Evolutionary conservation across 2,329 filamentous ascomycete genomes (phyloP), one percentile per base, ranked within the genome.

Genomic region (Epichloe baconii): DNA sequence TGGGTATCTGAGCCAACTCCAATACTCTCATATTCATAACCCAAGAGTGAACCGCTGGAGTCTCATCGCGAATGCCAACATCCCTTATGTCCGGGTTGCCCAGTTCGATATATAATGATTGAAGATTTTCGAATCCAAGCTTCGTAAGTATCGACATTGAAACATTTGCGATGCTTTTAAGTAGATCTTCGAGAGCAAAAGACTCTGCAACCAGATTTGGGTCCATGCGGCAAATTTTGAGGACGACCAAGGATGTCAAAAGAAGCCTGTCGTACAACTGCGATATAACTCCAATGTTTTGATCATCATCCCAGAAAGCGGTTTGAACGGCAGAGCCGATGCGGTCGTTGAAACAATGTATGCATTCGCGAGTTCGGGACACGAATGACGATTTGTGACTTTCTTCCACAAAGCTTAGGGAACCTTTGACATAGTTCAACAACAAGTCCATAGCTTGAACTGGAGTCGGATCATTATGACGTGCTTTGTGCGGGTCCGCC

Each of bases 21-120:
- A 84, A 61, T 0, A 75, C 64, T 46, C 76, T 74, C 58, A 83
- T 78, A 4, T 79, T 54, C 21, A 78, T 66, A 2, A 81, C 73
- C 82, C 82, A 86, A 10, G 75, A 73, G 51, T 79, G 72, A 8
- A 75, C 58, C 2, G 62, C 55, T 14, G 66, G 61, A n/a, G 69
- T 62, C 35, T 77, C 71, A 15, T 68, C 62, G 31, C 69, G 71
- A 36, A 84, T 71, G 0, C 79, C 80, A 45, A 67, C 68, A 54
- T 79, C 76, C 41, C 77, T 68, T 38, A 66, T 64, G 1, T 68
- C 62, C 3, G 67, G 59, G 3, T 63, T 69, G 50, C 75, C 73
- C 3, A 81, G 65, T 37, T 73, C 65, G 36, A 68, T 64, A 52
- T 80, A 83, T 0, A 74, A 58, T 15, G 64, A 61, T 21, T 66